Conservation (phyloP, 2,329 filamentous ascomycete genomes). For the Fusarium multiceps region DNA sequence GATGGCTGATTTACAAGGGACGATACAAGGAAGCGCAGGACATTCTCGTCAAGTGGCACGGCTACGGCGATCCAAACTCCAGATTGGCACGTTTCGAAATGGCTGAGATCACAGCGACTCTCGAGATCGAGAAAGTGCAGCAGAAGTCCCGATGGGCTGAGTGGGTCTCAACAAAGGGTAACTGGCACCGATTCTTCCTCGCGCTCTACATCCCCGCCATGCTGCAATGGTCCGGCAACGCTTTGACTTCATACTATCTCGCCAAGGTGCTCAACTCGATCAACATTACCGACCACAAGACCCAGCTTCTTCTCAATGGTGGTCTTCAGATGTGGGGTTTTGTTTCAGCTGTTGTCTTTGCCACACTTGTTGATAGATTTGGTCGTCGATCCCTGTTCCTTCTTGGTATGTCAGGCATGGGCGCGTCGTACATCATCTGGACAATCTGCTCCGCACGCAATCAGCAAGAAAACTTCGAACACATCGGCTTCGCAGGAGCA, state of each 20-base stretch:
- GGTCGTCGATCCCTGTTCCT: slow-evolving; percentile 57
- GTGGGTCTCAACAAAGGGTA: slow-evolving; percentile 42
- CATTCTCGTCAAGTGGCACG: slow-evolving; percentile 41
- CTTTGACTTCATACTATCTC: slow-evolving; percentile 54
- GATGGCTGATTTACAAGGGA: slow-evolving; percentile 45
- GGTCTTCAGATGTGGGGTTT: slow-evolving; percentile 52
- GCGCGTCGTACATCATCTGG: slow-evolving; percentile 51
- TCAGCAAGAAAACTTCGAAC: slow-evolving; percentile 42
- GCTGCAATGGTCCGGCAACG: slow-evolving; percentile 47
- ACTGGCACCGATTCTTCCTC: slow-evolving; percentile 49
- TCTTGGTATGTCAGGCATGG: slow-evolving; percentile 51
- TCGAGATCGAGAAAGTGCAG: slow-evolving; percentile 43
- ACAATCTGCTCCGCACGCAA: slow-evolving; percentile 55
- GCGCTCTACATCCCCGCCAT: slow-evolving; percentile 47
- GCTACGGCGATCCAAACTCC: slow-evolving; percentile 29
- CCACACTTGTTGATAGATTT: slow-evolving; percentile 54
- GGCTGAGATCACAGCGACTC: slow-evolving; percentile 38
- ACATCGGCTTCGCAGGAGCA: slow-evolving; percentile 53
- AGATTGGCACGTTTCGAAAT: slow-evolving; percentile 36
- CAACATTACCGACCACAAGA: slow-evolving; percentile 50
- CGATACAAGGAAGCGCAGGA: slow-evolving; percentile 39
- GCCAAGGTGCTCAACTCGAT: slow-evolving; percentile 54
- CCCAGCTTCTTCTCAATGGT: slow-evolving; percentile 49
- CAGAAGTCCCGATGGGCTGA: slow-evolving; percentile 38
- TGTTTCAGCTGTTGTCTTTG: slow-evolving; percentile 48